Percentiles rank a stretch among this genome's conserved stretches.
These are phyloP conservation scores for Gracilaria domingensis DNA, from an alignment of 23 red algal genomes.

Conservation along the genomic window DNA sequence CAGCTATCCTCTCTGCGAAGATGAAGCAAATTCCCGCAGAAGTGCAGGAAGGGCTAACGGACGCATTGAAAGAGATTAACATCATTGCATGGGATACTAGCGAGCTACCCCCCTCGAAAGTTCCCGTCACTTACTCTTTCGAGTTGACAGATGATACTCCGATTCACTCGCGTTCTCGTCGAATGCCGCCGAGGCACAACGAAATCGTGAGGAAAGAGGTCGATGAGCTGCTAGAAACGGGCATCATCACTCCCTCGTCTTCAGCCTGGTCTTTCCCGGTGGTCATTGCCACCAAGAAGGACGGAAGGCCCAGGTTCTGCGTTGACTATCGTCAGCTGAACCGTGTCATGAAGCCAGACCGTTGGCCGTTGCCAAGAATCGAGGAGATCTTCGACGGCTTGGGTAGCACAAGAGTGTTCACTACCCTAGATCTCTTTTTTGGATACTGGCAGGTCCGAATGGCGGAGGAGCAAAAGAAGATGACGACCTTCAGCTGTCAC, in stretches of 20 bases:
- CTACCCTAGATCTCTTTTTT: conserved; percentile 18
- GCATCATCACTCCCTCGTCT: neutral
- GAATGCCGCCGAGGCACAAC: conserved; percentile 25
- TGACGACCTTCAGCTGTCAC: conserved; percentile 10
- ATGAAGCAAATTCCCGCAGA: neutral
- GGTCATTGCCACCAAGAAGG: conserved; percentile 20
- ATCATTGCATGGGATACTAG: neutral
- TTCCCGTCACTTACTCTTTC: neutral
- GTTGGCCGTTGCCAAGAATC: conserved; percentile 10
- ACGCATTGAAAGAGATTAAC: neutral
- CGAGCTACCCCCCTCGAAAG: neutral
- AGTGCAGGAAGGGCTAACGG: neutral
- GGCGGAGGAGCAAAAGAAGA: conserved; percentile 10
- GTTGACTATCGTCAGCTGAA: conserved; percentile 24
- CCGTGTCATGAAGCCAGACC: conserved; percentile 19
- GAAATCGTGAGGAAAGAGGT: conserved; percentile 14
- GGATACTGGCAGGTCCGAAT: conserved; percentile 11
- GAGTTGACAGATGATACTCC: conserved; percentile 1
- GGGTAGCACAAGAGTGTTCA: neutral
- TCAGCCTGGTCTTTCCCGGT: conserved; percentile 33
- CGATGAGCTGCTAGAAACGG: neutral
- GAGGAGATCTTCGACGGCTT: conserved; percentile 46
- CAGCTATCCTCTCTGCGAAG: neutral
- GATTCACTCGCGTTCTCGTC: neutral
- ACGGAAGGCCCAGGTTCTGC: conserved; percentile 14